These are phyloP conservation scores for Penicillium sp. DNA, from an alignment of 2,329 filamentous ascomycete genomes.

Conservation along the genomic window DNA sequence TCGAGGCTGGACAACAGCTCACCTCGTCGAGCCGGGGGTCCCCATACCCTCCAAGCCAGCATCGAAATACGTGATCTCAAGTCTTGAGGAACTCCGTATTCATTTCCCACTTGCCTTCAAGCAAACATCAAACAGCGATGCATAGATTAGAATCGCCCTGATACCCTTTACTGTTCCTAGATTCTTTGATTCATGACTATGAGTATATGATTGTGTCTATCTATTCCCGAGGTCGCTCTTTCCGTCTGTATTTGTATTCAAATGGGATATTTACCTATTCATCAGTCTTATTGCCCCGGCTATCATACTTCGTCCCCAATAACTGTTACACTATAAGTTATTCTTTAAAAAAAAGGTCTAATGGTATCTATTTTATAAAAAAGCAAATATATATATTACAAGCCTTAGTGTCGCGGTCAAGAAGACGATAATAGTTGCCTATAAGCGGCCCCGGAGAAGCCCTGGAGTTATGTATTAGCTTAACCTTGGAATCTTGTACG, in stretches of 20 bases:
- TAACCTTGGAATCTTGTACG: too few species aligned
- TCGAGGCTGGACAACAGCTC: conserved; percentile 82
- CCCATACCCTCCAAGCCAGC: conserved; percentile 64
- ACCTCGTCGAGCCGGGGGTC: conserved; percentile 78
- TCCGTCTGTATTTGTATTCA: neutral
- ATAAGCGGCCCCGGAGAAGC: too few species aligned
- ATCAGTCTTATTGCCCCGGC: too few species aligned
- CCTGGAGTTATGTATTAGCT: too few species aligned
- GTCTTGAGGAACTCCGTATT: conserved; percentile 71
- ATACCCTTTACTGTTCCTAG: conserved; percentile 5
- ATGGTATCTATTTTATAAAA: too few species aligned
- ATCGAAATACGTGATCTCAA: conserved; percentile 72
- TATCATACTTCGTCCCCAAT: too few species aligned
- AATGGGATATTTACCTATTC: neutral
- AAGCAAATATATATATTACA: too few species aligned
- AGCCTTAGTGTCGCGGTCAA: too few species aligned
- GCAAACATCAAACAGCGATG: conserved; percentile 13
- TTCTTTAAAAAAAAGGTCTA: too few species aligned
- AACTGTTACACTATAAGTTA: too few species aligned
- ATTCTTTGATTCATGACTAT: conserved; percentile 5
- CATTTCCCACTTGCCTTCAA: conserved; percentile 89
- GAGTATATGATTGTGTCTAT: conserved; percentile 2
- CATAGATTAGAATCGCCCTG: conserved; percentile 4
- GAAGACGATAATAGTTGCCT: too few species aligned
- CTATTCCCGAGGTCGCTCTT: neutral